A percentile compares a stretch with the other conserved stretches of the same genome.
Conservation (phyloP, 1,284 basidiomycete species). For the Rhodotorula sp. region DNA sequence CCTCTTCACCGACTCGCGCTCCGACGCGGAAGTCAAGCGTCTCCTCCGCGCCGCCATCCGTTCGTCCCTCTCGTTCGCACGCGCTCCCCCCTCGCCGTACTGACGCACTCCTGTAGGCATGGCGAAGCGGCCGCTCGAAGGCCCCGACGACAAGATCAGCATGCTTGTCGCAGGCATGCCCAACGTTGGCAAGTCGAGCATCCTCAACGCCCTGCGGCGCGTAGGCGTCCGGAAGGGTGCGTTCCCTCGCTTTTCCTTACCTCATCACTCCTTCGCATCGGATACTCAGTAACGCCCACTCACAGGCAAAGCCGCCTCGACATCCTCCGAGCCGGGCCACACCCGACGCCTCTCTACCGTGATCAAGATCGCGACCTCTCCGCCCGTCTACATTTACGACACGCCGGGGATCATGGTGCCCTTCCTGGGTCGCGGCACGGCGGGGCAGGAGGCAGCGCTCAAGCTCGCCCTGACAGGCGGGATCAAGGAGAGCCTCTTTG, state of each 20-base stretch:
- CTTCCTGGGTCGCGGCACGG: conserved; percentile 80
- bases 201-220: conserved; percentile 87
- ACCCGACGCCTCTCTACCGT: conserved; percentile 81
- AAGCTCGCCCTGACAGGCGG: conserved; percentile 93
- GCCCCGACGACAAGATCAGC: conserved; percentile 48
- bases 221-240: conserved; percentile 83
- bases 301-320: conserved; percentile 79
- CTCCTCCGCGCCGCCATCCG: conserved; percentile 55
- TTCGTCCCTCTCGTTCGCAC: conserved; percentile 40
- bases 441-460: conserved; percentile 84
- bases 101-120: conserved; percentile 10
- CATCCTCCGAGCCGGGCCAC: conserved; percentile 83
- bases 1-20: conserved; percentile 58
- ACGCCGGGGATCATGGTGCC: conserved; percentile 97
- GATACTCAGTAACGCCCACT: not conserved
- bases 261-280: conserved; percentile 2
- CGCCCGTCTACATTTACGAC: conserved; percentile 89
- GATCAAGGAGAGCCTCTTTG: conserved; percentile 91
- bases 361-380: conserved; percentile 74
- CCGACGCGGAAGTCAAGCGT: conserved; percentile 54
- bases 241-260: conserved; percentile 47
- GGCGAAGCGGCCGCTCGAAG: conserved; percentile 31
- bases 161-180: conserved; percentile 95
- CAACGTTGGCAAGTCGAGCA: conserved; percentile 94
- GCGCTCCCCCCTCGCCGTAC: not conserved